Evolutionary conservation across 2,329 filamentous ascomycete species (phyloP).

Genomic region (Xylaria arbuscula): DNA sequence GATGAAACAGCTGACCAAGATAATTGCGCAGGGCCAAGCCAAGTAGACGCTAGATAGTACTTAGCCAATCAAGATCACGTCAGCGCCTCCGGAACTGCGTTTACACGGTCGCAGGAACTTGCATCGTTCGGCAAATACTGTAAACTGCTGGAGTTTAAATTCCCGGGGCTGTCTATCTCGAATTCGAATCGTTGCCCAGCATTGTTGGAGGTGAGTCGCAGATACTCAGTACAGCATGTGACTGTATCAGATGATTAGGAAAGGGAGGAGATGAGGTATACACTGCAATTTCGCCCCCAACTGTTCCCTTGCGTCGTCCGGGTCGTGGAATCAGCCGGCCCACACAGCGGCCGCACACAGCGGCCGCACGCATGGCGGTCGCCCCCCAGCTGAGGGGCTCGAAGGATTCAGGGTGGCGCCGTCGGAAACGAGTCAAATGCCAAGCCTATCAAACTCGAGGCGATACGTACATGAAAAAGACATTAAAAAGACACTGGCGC

Average conservation of each 20-base stretch:
- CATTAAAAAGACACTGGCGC: neutral
- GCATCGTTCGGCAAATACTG: neutral
- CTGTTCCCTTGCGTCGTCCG: neutral
- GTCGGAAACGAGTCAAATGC: neutral
- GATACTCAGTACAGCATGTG: neutral
- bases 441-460: neutral
- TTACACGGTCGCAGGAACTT: neutral
- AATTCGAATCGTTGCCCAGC: too few relatives aligned
- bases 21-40: neutral
- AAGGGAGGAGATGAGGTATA: neutral
- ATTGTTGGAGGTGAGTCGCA: neutral
- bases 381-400: constrained; percentile 1
- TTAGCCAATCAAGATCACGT: neutral
- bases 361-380: neutral
- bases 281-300: neutral
- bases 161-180: too few relatives aligned
- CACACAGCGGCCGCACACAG: neutral
- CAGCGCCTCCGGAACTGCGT: neutral
- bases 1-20: constrained; percentile 19
- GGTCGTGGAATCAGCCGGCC: neutral
- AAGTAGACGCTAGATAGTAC: neutral
- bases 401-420: constrained; percentile 13
- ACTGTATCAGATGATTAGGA: neutral
- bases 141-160: neutral
- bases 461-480: neutral